Percentiles rank a stretch among this genome's conserved stretches.
Evolutionary conservation across 345 rosid genomes (phyloP).

Genomic region (Tarenaya hassleriana): DNA sequence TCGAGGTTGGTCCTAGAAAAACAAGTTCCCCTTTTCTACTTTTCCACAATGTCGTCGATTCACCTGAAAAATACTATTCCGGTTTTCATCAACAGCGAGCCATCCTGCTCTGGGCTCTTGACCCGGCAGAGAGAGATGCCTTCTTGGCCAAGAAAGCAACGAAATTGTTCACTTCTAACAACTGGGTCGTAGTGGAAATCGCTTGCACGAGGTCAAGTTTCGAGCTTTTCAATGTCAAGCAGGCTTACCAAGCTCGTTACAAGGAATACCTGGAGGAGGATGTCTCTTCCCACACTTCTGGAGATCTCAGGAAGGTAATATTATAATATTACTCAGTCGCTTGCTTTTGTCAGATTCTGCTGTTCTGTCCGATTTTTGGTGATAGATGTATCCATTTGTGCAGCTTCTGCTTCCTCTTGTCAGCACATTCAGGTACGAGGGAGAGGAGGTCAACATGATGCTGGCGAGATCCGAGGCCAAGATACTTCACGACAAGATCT

Average conservation of each 20-base stretch:
- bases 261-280: slow-evolving; percentile 86
- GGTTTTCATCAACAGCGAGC: slow-evolving; percentile 42
- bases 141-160: slow-evolving; percentile 57
- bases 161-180: slow-evolving; percentile 65
- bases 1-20: no score
- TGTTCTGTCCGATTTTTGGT: no score
- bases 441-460: slow-evolving; percentile 69
- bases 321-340: no score
- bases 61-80: no score
- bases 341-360: not conserved
- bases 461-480: slow-evolving; percentile 86
- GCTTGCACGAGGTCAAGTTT: slow-evolving; percentile 69
- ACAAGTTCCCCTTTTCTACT: no score
- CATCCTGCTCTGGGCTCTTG: slow-evolving; percentile 62
- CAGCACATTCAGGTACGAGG: slow-evolving; percentile 71
- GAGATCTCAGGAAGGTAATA: slow-evolving; percentile 66
- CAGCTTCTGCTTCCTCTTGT: slow-evolving; percentile 90
- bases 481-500: slow-evolving; percentile 72
- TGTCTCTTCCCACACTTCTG: slow-evolving; percentile 55
- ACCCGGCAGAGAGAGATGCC: slow-evolving; percentile 65
- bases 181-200: slow-evolving; percentile 66
- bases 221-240: slow-evolving; percentile 48
- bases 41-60: no score
- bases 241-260: slow-evolving; percentile 64
- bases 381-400: slow-evolving; percentile 4